Evolutionary conservation across 331 rosid genomes (phyloP), one percentile per base, ranked within the genome.

Genomic region (Stylosanthes scabra): DNA sequence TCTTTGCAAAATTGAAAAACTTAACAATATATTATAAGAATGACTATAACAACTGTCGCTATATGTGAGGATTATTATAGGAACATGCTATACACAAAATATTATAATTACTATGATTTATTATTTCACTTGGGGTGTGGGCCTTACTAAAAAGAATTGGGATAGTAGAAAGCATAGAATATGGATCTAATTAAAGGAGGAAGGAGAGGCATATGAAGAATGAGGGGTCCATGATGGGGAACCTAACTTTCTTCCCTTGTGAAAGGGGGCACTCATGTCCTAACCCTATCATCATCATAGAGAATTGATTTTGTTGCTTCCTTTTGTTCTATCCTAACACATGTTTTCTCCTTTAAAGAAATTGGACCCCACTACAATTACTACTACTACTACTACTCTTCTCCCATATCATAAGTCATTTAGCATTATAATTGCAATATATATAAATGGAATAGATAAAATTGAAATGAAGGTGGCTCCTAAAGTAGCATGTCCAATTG

Each of bases 251-350:
- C 89, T 78, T 86, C 76, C 78, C 92, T 91, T 82, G 86, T 77
- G 87, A 83, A 86, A 88, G 81, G 83, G 88, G 82, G 80, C 90
- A 84, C 89, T 86, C 82, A 83, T 86, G 81, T 83, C 78, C 84
- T 77, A 81, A 11, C 68, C 68, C 76, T 20, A 20, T 20, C 86
- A 83, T 88, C 90, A 85, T 78, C 82, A 80, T 72, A 58, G 74
- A 91, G 76, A 91, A 81, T 86, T 88, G 84, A 82, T 86, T 85
- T 89, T 82, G 83, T 83, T 82, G 86, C 83, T 82, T 81, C 88
- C 84, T 86, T 85, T 84, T 83, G 82, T 81, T 81, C 70, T 74
- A 77, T 89, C 78, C 79, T 59, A 72, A 58, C 84, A 39, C 81
- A 57, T 78, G 76, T 70, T 78, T 68, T 63, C 75, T 66, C 66